Evolutionary conservation across 2,329 filamentous ascomycete species (phyloP).

Genomic region (Phaeosphaeriaceae sp.): DNA sequence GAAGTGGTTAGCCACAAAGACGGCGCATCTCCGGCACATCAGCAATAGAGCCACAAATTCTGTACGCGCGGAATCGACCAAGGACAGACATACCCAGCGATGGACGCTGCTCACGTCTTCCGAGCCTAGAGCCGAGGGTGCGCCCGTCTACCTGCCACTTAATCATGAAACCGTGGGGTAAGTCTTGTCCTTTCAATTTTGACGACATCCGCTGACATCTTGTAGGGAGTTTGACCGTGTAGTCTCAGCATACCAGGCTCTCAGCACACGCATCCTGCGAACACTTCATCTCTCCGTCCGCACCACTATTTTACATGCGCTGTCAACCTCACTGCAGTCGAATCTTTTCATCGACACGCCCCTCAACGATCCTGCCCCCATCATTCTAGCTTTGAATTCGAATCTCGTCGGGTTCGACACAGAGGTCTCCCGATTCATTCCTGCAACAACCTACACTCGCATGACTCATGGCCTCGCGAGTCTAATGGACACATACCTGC

Average conservation of each 20-base stretch:
- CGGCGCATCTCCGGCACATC: constrained; percentile 81
- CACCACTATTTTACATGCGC: constrained; percentile 81
- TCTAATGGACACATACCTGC: constrained; percentile 80
- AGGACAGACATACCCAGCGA: constrained; percentile 67
- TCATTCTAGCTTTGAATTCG: constrained; percentile 82
- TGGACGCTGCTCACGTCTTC: constrained; percentile 78
- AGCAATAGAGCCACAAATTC: constrained; percentile 75
- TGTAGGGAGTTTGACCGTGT: constrained; percentile 83
- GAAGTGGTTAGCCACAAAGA: constrained; percentile 93
- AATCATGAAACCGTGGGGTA: constrained; percentile 83
- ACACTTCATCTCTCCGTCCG: constrained; percentile 90
- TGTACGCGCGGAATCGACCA: constrained; percentile 56
- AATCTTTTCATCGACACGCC: constrained; percentile 65
- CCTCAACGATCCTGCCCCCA: constrained; percentile 77
- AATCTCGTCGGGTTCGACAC: constrained; percentile 89
- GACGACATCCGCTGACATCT: constrained; percentile 12
- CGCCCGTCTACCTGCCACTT: constrained; percentile 82
- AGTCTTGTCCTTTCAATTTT: constrained; percentile 37
- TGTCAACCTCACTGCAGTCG: constrained; percentile 62
- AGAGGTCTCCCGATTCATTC: constrained; percentile 75
- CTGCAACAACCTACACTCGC: constrained; percentile 71
- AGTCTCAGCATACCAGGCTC: constrained; percentile 79
- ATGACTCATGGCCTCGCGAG: constrained; percentile 77
- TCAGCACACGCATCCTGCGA: constrained; percentile 79
- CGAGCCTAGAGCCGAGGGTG: constrained; percentile 61